Conservation (phyloP, 2,329 filamentous ascomycete species). For the Fusarium cyanostomum region DNA sequence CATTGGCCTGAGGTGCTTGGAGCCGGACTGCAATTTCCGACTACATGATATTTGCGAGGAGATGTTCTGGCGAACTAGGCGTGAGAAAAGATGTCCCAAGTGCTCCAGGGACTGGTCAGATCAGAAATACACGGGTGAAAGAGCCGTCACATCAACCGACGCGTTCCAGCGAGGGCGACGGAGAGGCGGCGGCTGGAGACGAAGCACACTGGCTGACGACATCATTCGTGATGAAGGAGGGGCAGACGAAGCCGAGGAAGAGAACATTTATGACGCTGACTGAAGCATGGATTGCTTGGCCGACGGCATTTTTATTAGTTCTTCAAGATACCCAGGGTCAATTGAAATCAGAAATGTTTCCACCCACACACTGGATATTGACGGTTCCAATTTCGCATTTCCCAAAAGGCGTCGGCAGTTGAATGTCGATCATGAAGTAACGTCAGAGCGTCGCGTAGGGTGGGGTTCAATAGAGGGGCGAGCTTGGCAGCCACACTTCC, state of each 20-base stretch:
- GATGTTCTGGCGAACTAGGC: slow-evolving; percentile 75
- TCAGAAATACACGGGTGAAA: slow-evolving; percentile 63
- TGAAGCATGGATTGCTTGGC: slow-evolving; percentile 1
- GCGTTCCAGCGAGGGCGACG: slow-evolving; percentile 57
- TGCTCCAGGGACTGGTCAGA: slow-evolving; percentile 63
- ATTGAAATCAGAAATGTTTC: slow-evolving; percentile 14
- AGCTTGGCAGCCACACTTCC: slow-evolving; percentile 3
- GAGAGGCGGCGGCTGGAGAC: slow-evolving; percentile 46
- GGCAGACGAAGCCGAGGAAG: slow-evolving; percentile 39
- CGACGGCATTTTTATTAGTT: slow-evolving; percentile 3
- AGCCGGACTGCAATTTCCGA: slow-evolving; percentile 72
- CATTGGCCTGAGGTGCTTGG: slow-evolving; percentile 78
- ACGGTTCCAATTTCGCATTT: slow-evolving; percentile 23
- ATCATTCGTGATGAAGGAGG: slow-evolving; percentile 45
- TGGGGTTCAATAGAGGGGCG: slow-evolving; percentile 24
- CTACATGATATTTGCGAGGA: slow-evolving; percentile 81
- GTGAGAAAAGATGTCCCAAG: slow-evolving; percentile 70
- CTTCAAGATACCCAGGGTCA: slow-evolving; percentile 37
- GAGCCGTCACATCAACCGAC: slow-evolving; percentile 63
- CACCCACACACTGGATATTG: slow-evolving; percentile 1
- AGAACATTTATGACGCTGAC: slow-evolving; percentile 28
- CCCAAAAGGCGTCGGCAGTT: slow-evolving; percentile 22
- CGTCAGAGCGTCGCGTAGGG: slow-evolving; percentile 2
- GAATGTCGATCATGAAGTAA: slow-evolving; percentile 29
- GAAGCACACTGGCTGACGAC: slow-evolving; percentile 49